These are phyloP conservation scores for Talaromyces rugulosus DNA, from an alignment of 2,329 filamentous ascomycete species.

Conservation along the genomic window DNA sequence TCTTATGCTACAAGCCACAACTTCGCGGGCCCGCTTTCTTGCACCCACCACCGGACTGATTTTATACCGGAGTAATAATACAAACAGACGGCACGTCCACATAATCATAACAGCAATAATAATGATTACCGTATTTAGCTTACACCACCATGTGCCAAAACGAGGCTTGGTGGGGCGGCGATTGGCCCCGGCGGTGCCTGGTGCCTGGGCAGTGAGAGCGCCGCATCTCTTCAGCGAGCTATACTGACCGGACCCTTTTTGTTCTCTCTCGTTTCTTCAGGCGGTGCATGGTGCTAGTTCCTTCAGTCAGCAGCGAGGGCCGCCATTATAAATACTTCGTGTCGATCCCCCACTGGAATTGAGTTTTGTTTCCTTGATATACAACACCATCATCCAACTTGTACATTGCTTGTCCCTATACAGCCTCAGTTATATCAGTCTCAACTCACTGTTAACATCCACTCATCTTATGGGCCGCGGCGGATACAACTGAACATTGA, in stretches of 20 bases:
- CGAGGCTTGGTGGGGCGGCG: not conserved
- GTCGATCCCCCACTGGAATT: not conserved
- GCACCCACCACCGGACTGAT: not conserved
- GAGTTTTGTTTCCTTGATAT: not conserved
- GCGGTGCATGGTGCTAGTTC: not conserved
- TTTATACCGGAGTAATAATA: not conserved
- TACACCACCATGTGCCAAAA: not conserved
- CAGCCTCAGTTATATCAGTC: not conserved
- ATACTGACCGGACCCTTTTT: not conserved
- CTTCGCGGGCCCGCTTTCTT: not conserved
- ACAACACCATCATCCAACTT: not conserved
- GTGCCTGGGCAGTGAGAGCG: not conserved
- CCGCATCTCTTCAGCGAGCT: not conserved
- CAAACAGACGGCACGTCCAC: too few species aligned
- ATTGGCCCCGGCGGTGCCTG: not conserved
- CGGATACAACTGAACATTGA: conserved; percentile 23
- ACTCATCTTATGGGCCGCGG: conserved; percentile 24
- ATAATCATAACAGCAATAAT: not conserved
- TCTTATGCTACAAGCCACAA: not conserved
- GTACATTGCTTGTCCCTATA: not conserved
- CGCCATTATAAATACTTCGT: not conserved
- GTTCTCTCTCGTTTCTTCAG: not conserved
- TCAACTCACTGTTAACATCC: not conserved
- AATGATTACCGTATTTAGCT: not conserved
- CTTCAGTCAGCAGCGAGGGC: not conserved